These are phyloP conservation scores for Phlyctochytrium planicorne DNA, from an alignment of 192 early-diverging fungal genomes.

Conservation along the genomic window DNA sequence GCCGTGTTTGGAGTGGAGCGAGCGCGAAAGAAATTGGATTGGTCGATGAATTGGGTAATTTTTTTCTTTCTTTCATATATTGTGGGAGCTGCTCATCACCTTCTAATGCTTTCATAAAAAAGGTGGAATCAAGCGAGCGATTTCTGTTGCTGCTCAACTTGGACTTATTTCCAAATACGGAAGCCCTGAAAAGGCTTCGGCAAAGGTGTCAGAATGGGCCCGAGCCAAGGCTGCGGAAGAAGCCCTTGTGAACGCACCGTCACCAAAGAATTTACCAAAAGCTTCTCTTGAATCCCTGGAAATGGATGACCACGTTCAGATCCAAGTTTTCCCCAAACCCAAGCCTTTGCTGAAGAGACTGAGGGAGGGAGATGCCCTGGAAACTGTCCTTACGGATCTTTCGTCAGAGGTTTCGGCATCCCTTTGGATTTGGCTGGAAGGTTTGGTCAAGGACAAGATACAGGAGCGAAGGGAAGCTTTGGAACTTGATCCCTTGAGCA, in stretches of 20 bases:
- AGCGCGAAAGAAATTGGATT: slow-evolving; percentile 58
- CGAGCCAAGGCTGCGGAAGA: too few species aligned
- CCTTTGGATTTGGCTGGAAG: too few species aligned
- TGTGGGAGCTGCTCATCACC: too few species aligned
- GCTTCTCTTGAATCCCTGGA: neutral
- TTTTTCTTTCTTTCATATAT: too few species aligned
- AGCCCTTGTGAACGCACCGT: neutral
- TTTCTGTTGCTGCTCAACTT: neutral
- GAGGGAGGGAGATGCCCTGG: neutral
- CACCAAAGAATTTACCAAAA: neutral
- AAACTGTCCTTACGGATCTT: neutral
- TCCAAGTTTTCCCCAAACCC: neutral
- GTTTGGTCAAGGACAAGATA: too few species aligned
- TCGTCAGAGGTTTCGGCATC: too few species aligned
- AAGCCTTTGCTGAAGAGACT: neutral
- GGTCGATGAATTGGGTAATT: slow-evolving; percentile 63
- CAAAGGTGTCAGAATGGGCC: too few species aligned
- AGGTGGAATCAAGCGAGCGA: neutral
- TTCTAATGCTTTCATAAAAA: neutral
- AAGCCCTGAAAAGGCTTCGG: neutral
- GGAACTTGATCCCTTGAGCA: too few species aligned
- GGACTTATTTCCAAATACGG: neutral
- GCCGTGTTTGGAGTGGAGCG: slow-evolving; percentile 62
- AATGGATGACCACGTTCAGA: neutral
- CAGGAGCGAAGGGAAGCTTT: too few species aligned